phyloP scores from a whole-genome alignment of 2,329 filamentous ascomycete species.

The Monosporascus sp. region DNA sequence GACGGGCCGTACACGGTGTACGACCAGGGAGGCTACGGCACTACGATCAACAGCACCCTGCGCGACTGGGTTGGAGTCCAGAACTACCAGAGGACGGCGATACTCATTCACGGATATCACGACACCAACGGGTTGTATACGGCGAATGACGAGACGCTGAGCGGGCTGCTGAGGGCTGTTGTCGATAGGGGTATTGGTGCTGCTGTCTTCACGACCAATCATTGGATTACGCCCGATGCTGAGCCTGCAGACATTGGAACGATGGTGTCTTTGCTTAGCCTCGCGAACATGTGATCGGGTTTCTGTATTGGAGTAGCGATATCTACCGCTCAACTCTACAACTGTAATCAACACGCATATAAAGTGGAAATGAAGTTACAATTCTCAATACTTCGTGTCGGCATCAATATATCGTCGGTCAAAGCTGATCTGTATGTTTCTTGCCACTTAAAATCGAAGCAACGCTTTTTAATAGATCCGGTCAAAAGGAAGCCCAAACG shows the following conservation, averaged over 20 bases:
- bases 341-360: no score
- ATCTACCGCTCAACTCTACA: no score
- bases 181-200: slow-evolving; percentile 1
- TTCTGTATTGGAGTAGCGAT: no score
- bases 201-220: slow-evolving; percentile 1
- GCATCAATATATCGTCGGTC: no score
- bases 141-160: not conserved
- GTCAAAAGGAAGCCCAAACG: not conserved
- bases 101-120: slow-evolving; percentile 5
- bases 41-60: slow-evolving; percentile 2
- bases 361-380: no score
- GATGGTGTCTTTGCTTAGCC: not conserved
- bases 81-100: slow-evolving; percentile 1
- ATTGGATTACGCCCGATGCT: slow-evolving; percentile 2
- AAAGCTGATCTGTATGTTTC: no score
- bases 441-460: no score
- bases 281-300: not conserved
- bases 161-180: not conserved
- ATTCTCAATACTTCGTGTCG: no score
- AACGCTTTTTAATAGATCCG: not conserved
- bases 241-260: slow-evolving; percentile 3
- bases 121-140: slow-evolving; percentile 1
- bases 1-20: slow-evolving; percentile 1
- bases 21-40: slow-evolving; percentile 2
- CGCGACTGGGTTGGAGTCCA: slow-evolving; percentile 1